A percentile compares a stretch with the other conserved stretches of the same genome.
Evolutionary conservation across 1,284 basidiomycete species (phyloP).

Genomic region (Moniliophthora roreri): DNA sequence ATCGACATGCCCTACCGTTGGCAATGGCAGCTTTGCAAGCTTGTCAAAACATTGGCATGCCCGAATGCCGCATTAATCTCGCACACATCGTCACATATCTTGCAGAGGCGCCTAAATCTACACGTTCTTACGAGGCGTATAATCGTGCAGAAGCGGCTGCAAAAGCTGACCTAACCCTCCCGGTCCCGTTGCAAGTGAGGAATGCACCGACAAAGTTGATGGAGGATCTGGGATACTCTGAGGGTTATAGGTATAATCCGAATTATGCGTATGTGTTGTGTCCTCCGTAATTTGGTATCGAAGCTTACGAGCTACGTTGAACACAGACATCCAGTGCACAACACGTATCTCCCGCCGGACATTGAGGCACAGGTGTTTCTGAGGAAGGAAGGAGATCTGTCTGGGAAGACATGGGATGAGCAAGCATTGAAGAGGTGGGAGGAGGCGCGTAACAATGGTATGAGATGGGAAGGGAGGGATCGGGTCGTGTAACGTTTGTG

Average conservation of each 20-base stretch:
- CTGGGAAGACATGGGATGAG: slow-evolving; percentile 74
- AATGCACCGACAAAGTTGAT: slow-evolving; percentile 87
- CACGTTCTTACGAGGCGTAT: slow-evolving; percentile 78
- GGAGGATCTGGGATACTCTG: slow-evolving; percentile 78
- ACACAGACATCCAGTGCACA: slow-evolving; percentile 70
- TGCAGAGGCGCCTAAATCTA: slow-evolving; percentile 82
- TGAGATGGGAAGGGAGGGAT: too few relatives aligned
- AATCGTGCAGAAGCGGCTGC: slow-evolving; percentile 68
- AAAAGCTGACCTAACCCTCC: slow-evolving; percentile 47
- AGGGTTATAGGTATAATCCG: slow-evolving; percentile 81
- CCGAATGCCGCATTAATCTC: slow-evolving; percentile 76
- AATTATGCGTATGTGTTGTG: slow-evolving; percentile 56
- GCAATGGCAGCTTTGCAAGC: slow-evolving; percentile 80
- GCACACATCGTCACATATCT: slow-evolving; percentile 84
- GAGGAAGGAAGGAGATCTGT: slow-evolving; percentile 47
- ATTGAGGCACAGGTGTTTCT: slow-evolving; percentile 50
- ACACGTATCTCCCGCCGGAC: slow-evolving; percentile 55
- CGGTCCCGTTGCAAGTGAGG: slow-evolving; percentile 79
- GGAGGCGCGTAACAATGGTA: slow-evolving; percentile 45
- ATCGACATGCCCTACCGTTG: slow-evolving; percentile 72
- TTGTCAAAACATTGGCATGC: slow-evolving; percentile 84
- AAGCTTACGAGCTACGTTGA: neutral
- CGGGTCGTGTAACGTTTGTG: too few relatives aligned
- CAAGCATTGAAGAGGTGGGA: slow-evolving; percentile 76
- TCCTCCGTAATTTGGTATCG: neutral